A percentile compares a stretch with the other conserved stretches of the same genome.
These are phyloP conservation scores for Alternaria atra DNA, from an alignment of 2,329 filamentous ascomycete species.

Conservation along the genomic window DNA sequence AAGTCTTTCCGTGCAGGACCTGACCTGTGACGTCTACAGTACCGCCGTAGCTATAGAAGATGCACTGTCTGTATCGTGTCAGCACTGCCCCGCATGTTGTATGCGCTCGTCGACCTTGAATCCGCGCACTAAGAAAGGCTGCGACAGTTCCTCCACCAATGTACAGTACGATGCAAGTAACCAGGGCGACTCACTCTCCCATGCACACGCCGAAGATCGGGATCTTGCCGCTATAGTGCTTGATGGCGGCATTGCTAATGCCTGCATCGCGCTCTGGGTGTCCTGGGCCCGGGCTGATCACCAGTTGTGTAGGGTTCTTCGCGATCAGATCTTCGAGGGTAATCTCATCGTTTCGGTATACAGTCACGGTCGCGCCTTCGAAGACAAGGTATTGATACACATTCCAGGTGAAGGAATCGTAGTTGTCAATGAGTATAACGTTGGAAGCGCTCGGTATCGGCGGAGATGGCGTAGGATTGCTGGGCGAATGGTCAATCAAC, in stretches of 20 bases:
- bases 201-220: constrained; percentile 98
- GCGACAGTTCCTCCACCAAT: no score
- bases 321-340: constrained; percentile 82
- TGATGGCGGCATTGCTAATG: constrained; percentile 89
- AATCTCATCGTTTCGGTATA: constrained; percentile 92
- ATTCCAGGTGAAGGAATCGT: constrained; percentile 99
- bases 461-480: constrained; percentile 77
- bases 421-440: constrained; percentile 96
- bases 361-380: constrained; percentile 90
- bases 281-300: constrained; percentile 93
- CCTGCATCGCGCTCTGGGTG: constrained; percentile 93
- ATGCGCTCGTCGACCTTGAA: background rate
- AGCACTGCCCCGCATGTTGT: constrained; percentile 1
- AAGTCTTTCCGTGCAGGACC: constrained; percentile 97
- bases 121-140: background rate
- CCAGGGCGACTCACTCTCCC: constrained; percentile 74
- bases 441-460: constrained; percentile 84
- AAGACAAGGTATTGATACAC: constrained; percentile 97
- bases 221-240: constrained; percentile 91
- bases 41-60: constrained; percentile 92
- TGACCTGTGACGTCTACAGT: constrained; percentile 92
- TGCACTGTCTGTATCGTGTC: constrained; percentile 75
- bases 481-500: constrained; percentile 83
- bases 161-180: background rate
- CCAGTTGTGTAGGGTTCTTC: constrained; percentile 88